Conservation (phyloP, 345 rosid genomes). For the Pseudoturritis turrita region DNA sequence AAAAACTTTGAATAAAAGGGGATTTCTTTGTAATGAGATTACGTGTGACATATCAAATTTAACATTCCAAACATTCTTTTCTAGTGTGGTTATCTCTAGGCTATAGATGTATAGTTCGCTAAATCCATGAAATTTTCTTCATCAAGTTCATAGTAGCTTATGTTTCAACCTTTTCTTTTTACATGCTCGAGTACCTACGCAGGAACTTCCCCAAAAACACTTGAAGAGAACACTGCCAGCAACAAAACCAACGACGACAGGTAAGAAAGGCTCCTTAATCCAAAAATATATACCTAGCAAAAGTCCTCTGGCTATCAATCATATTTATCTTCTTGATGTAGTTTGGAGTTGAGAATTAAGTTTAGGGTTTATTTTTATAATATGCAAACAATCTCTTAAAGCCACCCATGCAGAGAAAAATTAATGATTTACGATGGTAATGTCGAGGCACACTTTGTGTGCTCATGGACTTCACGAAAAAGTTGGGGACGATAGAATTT, state of each 20-base stretch:
- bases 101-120: background rate
- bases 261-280: slow-evolving; percentile 14
- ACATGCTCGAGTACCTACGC: slow-evolving; percentile 24
- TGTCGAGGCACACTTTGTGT: background rate
- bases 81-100: background rate
- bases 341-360: background rate
- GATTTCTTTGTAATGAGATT: slow-evolving; percentile 22
- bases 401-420: background rate
- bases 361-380: background rate
- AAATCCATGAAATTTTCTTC: background rate
- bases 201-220: slow-evolving; percentile 44
- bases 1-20: background rate
- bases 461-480: background rate
- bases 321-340: background rate
- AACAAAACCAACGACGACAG: background rate
- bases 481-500: background rate
- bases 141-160: background rate
- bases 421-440: background rate
- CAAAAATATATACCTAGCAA: background rate
- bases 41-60: background rate
- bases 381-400: background rate
- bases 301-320: background rate
- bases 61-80: background rate
- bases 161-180: slow-evolving; percentile 11
- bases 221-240: slow-evolving; percentile 33